Base-by-base conservation (phyloP, 345 rosid species). In the Eucalyptus tenuipes region DNA sequence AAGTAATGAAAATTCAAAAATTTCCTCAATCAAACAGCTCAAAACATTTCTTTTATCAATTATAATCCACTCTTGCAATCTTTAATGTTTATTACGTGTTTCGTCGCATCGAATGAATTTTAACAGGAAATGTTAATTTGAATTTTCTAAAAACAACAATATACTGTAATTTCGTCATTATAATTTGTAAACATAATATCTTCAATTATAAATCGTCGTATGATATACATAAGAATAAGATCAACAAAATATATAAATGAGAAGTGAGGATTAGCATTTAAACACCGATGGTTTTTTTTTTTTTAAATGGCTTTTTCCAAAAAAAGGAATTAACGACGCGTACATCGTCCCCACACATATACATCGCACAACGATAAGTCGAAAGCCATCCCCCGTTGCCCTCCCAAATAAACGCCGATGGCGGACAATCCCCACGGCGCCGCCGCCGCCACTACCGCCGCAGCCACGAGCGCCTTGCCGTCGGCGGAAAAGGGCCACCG, bases 401-500 rank as follows among this genome's bases (percentile, higher is more conserved):
- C 45, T 18, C 44, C 81, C 44, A 17, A 71, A 17, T 8, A 33
- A 68, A 71, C 81, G 29, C 75, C 88, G 13, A 86, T 52, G 52
- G 44, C 66, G 29, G 50, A 42, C 82, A 40, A 95, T 94, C 94
- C 91, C 94, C 85, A 71, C 89, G 86, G 86, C 87, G 31, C 87
- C 48, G 40, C 89, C 57, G 25, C 88, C 88, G 18, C 85, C 87
- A 27, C 88, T 80, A 27, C 89, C 49, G 11, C 81, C n/a, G 49
- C 89, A 66, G 12, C 90, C 85, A 8, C 71, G 7, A 66, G n/a
- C 48, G 61, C 88, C 29, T 7, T 79, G 29, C 18, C 84, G 85
- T 22, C 89, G 1, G 90, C 49, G 10, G 52, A 87, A 24, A 96
- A 89, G 88, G 95, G 94, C 87, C 87, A 90, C 82, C 95, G 90